A percentile compares a stretch with the other conserved stretches of the same genome.
phyloP scores from a whole-genome alignment of 768 basidiomycete genomes.

The Lentinus tigrinus region DNA sequence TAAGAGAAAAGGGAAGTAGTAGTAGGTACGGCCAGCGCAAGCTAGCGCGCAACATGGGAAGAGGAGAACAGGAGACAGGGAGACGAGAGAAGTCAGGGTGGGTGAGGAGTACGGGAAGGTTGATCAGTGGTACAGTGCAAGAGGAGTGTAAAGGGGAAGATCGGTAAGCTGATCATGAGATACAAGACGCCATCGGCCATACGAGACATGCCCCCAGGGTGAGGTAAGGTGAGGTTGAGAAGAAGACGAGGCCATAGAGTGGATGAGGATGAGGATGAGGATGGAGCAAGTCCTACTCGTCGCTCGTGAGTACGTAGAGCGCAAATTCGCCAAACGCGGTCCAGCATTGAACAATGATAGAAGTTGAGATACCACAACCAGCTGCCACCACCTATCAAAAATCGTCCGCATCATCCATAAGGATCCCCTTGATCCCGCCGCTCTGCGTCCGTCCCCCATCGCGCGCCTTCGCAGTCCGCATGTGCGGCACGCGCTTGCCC shows the following conservation, averaged over 20 bases:
- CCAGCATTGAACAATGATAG: neutral
- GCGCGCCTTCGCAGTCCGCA: conserved; percentile 72
- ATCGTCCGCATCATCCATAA: conserved; percentile 37
- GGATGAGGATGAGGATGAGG: too few species aligned
- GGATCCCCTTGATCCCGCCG: conserved; percentile 78
- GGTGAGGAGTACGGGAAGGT: neutral
- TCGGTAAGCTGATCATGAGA: neutral
- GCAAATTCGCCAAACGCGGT: too few species aligned
- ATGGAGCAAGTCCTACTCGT: too few species aligned
- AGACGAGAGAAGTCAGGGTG: neutral
- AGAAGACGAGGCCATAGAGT: neutral
- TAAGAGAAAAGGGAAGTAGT: too few species aligned
- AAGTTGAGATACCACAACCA: neutral
- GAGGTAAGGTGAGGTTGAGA: neutral
- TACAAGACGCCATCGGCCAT: neutral
- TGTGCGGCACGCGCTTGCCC: conserved; percentile 44
- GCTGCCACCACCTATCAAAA: conserved; percentile 17
- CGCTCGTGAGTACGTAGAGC: neutral
- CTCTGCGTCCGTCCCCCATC: conserved; percentile 85
- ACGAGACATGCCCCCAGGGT: neutral
- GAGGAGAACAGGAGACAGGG: neutral
- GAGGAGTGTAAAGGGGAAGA: neutral
- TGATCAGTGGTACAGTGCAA: neutral
- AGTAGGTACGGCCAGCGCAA: too few species aligned
- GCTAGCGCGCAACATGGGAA: too few species aligned